Conservation (phyloP, 306 rosid species). For the Purshia tridentata region DNA sequence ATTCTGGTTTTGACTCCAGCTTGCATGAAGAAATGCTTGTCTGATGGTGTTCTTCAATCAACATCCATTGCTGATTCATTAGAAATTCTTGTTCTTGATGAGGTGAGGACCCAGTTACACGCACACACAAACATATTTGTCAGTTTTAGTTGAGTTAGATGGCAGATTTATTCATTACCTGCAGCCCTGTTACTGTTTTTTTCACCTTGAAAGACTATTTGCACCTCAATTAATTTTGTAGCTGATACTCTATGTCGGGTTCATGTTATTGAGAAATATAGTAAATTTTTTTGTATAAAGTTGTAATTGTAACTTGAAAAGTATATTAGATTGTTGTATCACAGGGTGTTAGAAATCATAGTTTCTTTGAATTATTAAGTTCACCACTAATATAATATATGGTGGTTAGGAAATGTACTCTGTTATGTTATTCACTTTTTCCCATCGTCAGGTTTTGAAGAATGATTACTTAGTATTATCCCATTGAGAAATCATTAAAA, state of each 20-base stretch:
- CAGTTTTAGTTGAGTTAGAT: not conserved
- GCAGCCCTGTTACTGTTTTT: not conserved
- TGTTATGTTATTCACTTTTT: not conserved
- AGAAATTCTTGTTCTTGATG: conserved; percentile 92
- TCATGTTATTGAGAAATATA: not conserved
- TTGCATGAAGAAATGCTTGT: conserved; percentile 80
- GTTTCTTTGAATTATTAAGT: not conserved
- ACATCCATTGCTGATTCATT: conserved; percentile 59
- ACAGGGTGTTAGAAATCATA: not conserved
- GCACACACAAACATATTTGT: not conserved
- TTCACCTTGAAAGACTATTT: not conserved
- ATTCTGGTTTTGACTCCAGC: conserved; percentile 89
- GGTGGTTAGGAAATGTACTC: not conserved
- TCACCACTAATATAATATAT: not conserved
- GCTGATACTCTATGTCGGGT: not conserved
- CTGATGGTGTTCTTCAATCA: conserved; percentile 52
- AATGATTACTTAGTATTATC: not conserved
- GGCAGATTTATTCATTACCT: not conserved
- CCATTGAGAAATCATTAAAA: conserved; percentile 15
- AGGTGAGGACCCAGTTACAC: conserved; percentile 44
- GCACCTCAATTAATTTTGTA: not conserved
- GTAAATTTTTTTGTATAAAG: not conserved
- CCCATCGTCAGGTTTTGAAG: not conserved
- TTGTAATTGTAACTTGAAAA: not conserved
- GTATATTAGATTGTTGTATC: not conserved